Evolutionary conservation across 257 asterid species (phyloP).

Genomic region (Solanum phureja): DNA sequence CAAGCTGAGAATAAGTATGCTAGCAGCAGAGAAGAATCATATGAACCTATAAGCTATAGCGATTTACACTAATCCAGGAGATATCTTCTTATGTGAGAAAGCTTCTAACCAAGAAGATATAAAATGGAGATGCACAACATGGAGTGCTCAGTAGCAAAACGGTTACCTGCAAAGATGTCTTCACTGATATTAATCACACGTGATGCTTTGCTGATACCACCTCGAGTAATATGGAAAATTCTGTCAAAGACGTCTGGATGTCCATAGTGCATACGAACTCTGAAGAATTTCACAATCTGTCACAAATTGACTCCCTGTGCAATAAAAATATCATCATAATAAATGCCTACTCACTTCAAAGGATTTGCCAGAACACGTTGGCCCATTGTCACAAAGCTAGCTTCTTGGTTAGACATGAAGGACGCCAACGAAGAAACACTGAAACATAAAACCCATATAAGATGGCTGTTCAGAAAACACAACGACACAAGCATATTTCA

Average conservation of each 20-base stretch:
- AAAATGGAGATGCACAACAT: background rate
- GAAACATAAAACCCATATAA: slow-evolving; percentile 11
- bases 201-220: slow-evolving; percentile 98
- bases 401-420: slow-evolving; percentile 94
- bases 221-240: slow-evolving; percentile 90
- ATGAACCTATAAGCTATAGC: background rate
- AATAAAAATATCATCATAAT: background rate
- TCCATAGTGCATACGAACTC: slow-evolving; percentile 99
- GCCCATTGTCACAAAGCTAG: slow-evolving; percentile 98
- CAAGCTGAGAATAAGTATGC: background rate
- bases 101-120: background rate
- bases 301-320: slow-evolving; percentile 2
- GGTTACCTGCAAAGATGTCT: slow-evolving; percentile 81
- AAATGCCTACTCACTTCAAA: slow-evolving; percentile 60
- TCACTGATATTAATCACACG: slow-evolving; percentile 95
- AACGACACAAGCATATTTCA: background rate
- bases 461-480: background rate
- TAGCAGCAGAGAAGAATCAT: background rate
- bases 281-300: slow-evolving; percentile 20
- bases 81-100: background rate
- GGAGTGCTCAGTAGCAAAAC: background rate
- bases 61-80: background rate
- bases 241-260: slow-evolving; percentile 99
- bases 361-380: slow-evolving; percentile 97
- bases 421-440: slow-evolving; percentile 98